Percentiles rank a stretch among this genome's conserved stretches.
These are phyloP conservation scores for Podila minutissima DNA, from an alignment of 192 early-diverging fungal genomes.

Conservation along the genomic window DNA sequence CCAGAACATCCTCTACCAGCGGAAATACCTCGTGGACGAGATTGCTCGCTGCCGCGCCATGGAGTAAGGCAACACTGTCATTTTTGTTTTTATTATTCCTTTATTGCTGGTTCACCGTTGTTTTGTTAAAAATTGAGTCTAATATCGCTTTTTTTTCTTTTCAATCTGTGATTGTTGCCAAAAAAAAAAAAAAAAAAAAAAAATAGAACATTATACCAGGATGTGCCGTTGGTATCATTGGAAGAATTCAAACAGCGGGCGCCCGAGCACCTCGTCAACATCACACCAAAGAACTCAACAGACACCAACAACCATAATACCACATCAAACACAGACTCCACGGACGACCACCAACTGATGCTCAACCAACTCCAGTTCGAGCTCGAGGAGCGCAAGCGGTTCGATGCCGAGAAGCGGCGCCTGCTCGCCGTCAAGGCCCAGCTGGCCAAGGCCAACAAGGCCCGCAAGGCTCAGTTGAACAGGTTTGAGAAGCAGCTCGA, in stretches of 20 bases:
- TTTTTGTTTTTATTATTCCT: not conserved
- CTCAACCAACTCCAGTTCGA: conserved; percentile 43
- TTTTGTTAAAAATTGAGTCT: not conserved
- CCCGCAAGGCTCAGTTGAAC: conserved; percentile 17
- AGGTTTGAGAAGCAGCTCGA: conserved; percentile 36
- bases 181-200: too few relatives aligned
- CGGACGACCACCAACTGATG: conserved; percentile 38
- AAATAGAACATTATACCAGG: conserved; percentile 41
- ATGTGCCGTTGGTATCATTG: conserved; percentile 37
- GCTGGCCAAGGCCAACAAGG: conserved; percentile 38
- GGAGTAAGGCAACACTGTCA: conserved; percentile 16
- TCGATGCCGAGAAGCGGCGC: conserved; percentile 46
- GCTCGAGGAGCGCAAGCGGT: conserved; percentile 43
- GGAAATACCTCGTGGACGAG: conserved; percentile 47
- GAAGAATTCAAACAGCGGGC: conserved; percentile 34
- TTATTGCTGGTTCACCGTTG: too few relatives aligned
- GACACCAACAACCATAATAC: not conserved
- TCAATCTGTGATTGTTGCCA: not conserved
- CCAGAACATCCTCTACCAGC: conserved; percentile 46
- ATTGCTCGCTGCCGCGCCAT: conserved; percentile 46
- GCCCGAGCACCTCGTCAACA: conserved; percentile 14
- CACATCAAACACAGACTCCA: not conserved
- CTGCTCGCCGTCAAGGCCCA: conserved; percentile 34
- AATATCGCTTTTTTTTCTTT: not conserved
- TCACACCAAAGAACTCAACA: not conserved